A percentile compares a stretch with the other conserved stretches of the same genome.
Evolutionary conservation across 345 rosid genomes (phyloP).

Genomic region (Hypericum androsaemum): DNA sequence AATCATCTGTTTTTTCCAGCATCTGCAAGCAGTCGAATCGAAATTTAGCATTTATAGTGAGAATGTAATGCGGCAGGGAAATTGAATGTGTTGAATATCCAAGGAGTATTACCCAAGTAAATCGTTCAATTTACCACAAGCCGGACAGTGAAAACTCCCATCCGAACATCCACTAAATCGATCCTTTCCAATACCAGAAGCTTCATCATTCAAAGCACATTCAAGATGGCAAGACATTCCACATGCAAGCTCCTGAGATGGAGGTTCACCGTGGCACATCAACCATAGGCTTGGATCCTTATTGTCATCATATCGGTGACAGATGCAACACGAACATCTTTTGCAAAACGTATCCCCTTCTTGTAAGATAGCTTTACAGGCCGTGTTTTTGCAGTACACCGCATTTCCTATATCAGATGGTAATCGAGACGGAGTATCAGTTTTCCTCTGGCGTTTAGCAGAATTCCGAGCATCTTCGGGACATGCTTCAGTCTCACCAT

Average conservation of each 20-base stretch:
- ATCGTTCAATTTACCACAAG: slow-evolving; percentile 75
- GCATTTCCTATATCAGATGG: slow-evolving; percentile 30
- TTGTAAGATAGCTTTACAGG: slow-evolving; percentile 65
- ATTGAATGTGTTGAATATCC: background rate
- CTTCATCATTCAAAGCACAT: slow-evolving; percentile 65
- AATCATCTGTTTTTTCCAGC: slow-evolving; percentile 88
- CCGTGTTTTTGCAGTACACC: slow-evolving; percentile 66
- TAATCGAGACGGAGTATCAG: slow-evolving; percentile 48
- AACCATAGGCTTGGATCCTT: slow-evolving; percentile 97
- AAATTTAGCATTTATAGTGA: too few relatives aligned
- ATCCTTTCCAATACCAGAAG: slow-evolving; percentile 51
- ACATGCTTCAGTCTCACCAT: slow-evolving; percentile 29
- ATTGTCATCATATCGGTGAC: slow-evolving; percentile 72
- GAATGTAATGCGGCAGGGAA: too few relatives aligned
- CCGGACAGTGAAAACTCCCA: slow-evolving; percentile 60
- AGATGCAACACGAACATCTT: slow-evolving; percentile 88
- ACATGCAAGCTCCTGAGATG: slow-evolving; percentile 53
- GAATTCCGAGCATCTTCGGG: slow-evolving; percentile 24
- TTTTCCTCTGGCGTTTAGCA: slow-evolving; percentile 60
- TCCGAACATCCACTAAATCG: slow-evolving; percentile 40
- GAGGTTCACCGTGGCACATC: slow-evolving; percentile 62
- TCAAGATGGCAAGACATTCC: slow-evolving; percentile 87
- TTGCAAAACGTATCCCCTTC: slow-evolving; percentile 59
- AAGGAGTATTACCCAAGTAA: slow-evolving; percentile 55
- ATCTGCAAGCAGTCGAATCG: slow-evolving; percentile 23